Conservation (phyloP, 306 rosid genomes). For the Vigna radiata region DNA sequence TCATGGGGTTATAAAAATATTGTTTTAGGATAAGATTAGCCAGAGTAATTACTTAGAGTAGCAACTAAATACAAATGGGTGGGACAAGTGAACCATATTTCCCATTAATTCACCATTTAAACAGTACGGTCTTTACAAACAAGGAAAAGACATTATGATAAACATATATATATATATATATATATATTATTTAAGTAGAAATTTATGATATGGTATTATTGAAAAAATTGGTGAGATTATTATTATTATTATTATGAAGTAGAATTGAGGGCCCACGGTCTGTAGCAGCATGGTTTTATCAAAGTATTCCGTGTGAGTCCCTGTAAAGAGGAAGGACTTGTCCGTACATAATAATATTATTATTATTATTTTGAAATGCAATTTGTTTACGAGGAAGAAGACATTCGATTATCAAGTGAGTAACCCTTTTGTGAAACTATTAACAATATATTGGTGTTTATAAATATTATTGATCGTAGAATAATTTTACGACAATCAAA, state of each 20-base stretch:
- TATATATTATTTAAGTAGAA: no score
- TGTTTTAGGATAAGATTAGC: no score
- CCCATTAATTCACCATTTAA: no score
- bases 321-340: conserved; percentile 43
- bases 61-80: no score
- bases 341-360: conserved; percentile 51
- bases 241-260: background rate
- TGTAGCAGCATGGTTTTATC: conserved; percentile 49
- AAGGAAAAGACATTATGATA: background rate
- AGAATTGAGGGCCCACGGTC: conserved; percentile 43
- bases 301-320: conserved; percentile 53
- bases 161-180: background rate
- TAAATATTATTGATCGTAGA: no score
- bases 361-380: background rate
- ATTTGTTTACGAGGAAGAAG: conserved; percentile 6
- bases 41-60: no score
- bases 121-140: no score
- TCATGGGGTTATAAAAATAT: no score
- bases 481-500: no score
- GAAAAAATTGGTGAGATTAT: conserved; percentile 23
- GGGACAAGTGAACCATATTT: no score
- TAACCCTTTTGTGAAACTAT: background rate
- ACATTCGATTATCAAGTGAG: background rate
- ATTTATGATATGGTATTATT: conserved; percentile 4
- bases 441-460: no score